A percentile compares a stretch with the other conserved stretches of the same genome.
Conservation (phyloP, 2,329 filamentous ascomycete genomes). For the Hirsutella rhossiliensis region DNA sequence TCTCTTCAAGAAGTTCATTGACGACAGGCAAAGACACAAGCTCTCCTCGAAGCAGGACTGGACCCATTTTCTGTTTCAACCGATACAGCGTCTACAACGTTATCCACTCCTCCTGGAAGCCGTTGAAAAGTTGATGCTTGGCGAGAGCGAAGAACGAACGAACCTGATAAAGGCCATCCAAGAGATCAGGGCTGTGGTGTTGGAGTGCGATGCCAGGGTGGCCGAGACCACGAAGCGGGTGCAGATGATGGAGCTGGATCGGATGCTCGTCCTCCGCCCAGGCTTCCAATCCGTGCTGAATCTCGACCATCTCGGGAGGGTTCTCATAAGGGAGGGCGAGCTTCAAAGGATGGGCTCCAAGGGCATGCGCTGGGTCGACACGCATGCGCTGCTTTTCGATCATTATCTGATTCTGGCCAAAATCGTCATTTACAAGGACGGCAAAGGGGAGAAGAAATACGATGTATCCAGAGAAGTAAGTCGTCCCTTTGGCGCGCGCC, state of each 20-base stretch:
- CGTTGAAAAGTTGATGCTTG: slow-evolving; percentile 70
- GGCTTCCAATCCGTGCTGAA: slow-evolving; percentile 86
- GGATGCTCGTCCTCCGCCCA: slow-evolving; percentile 73
- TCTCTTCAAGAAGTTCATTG: slow-evolving; percentile 75
- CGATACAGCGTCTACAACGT: slow-evolving; percentile 83
- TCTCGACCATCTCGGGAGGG: slow-evolving; percentile 83
- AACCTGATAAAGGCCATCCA: slow-evolving; percentile 77
- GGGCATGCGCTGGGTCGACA: slow-evolving; percentile 87
- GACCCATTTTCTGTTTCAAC: slow-evolving; percentile 88
- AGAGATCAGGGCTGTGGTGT: slow-evolving; percentile 79
- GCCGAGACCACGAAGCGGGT: slow-evolving; percentile 89
- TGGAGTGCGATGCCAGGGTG: slow-evolving; percentile 86
- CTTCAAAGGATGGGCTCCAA: slow-evolving; percentile 80
- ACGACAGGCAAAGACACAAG: slow-evolving; percentile 66
- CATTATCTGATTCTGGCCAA: slow-evolving; percentile 94
- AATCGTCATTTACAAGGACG: slow-evolving; percentile 55
- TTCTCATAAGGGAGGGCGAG: slow-evolving; percentile 81
- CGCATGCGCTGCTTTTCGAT: slow-evolving; percentile 86
- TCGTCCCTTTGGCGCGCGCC: neutral
- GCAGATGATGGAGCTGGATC: slow-evolving; percentile 69
- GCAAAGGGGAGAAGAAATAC: slow-evolving; percentile 68
- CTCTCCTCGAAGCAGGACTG: slow-evolving; percentile 75
- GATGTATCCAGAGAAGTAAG: slow-evolving; percentile 83
- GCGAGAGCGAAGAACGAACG: slow-evolving; percentile 79
- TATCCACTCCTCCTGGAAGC: slow-evolving; percentile 76